These are phyloP conservation scores for Colletotrichum sp. DNA, from an alignment of 2,329 filamentous ascomycete genomes.

Conservation along the genomic window DNA sequence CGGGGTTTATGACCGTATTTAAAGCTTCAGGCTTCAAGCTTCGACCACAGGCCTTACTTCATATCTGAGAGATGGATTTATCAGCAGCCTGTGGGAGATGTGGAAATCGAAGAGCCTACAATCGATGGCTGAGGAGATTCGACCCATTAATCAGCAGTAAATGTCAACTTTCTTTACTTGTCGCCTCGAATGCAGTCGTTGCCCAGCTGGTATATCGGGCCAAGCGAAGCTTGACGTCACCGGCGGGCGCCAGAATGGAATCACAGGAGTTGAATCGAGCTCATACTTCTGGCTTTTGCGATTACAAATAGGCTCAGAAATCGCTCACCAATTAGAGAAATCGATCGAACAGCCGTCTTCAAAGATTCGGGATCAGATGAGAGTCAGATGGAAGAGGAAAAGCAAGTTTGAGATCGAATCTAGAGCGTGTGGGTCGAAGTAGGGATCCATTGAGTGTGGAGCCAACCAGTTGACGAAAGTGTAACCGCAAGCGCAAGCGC, in stretches of 20 bases:
- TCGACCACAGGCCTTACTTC: not conserved
- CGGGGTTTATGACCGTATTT: not conserved
- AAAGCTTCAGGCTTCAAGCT: not conserved
- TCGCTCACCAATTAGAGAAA: not conserved
- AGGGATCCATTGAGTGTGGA: not conserved
- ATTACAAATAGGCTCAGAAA: not conserved
- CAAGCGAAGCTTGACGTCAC: not conserved
- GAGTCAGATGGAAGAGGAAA: not conserved
- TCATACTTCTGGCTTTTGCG: not conserved
- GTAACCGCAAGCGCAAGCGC: not conserved
- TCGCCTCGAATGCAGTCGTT: not conserved
- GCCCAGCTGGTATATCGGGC: not conserved
- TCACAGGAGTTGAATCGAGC: not conserved
- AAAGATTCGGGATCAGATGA: not conserved
- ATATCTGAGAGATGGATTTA: not conserved
- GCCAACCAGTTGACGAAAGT: not conserved
- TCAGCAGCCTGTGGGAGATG: not conserved
- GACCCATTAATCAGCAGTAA: not conserved
- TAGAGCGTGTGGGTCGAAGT: not conserved
- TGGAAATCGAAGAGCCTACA: not conserved
- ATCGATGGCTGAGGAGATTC: not conserved
- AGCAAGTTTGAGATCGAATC: not conserved
- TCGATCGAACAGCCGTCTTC: not conserved
- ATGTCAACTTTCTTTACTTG: rapidly evolving
- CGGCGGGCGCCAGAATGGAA: not conserved